Base-by-base conservation (phyloP, 768 basidiomycete genomes). In the Phlebiopsis flavidoalba region DNA sequence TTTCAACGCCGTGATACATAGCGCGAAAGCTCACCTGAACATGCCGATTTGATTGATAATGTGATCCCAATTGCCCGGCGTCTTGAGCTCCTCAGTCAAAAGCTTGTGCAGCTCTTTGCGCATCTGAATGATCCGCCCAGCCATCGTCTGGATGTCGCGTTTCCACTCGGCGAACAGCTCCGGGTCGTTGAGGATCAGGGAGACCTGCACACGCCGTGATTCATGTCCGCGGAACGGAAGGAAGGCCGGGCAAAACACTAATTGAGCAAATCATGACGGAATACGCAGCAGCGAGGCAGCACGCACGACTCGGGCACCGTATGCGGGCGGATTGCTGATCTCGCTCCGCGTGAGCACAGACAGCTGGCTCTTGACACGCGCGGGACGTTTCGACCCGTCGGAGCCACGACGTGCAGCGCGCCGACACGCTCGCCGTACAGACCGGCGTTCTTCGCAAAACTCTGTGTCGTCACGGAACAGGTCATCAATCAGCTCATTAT, bases 361-460 rank as follows among this genome's bases (percentile, higher is more conserved):
- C 63, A 97, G 76, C 76, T 97, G 95, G 67, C 90, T 93, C 77
- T 85, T 86, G 53, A 96, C 84, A 37, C 86, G 80, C 22, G 77
- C 78, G 52, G n/a, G 88, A 89, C 52, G 88, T 81, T 50, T 91
- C 92, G 67, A 79, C 72, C n/a, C 63, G 77, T 74, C 43, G 79
- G 73, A 8, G 87, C 79, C 36, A 97, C 82, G 57, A 98, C 72
- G 73, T 97, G 95, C 62, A 98, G 77, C n/a, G 94, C 94, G 19
- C 95, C 95, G 48, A 96, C 84, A 11, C 95, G 92, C 75, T 98
- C 94, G 22, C 93, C 89, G 71, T 98, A 98, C 72, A 98, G 71
- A 19, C 95, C 96, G 26, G 94, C 94, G 70, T 96, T 96, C 80
- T 96, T 95, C 33, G 97, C 96, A 76, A 97, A 99, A 72, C 92